These are phyloP conservation scores for Colletotrichum tropicale DNA, from an alignment of 2,329 filamentous ascomycete genomes.

Conservation along the genomic window DNA sequence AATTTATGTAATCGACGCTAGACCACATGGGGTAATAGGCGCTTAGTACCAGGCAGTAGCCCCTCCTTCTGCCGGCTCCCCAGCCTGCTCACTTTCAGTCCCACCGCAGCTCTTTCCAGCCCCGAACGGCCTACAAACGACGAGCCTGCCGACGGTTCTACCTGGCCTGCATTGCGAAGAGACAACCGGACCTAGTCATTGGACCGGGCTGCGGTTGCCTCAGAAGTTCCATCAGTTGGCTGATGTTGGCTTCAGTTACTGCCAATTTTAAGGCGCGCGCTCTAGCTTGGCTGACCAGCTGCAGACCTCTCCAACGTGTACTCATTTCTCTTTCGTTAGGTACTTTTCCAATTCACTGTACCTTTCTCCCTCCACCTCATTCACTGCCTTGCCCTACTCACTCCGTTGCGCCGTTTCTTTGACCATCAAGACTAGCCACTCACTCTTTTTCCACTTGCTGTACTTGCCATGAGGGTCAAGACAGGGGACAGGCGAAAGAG, in stretches of 20 bases:
- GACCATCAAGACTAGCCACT: neutral
- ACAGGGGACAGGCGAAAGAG: neutral
- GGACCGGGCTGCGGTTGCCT: neutral
- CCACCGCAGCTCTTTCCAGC: neutral
- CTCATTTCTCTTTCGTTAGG: neutral
- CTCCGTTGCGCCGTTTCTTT: neutral
- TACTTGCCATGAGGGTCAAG: neutral
- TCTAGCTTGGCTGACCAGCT: neutral
- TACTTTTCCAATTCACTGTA: neutral
- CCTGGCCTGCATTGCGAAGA: neutral
- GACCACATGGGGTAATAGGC: neutral
- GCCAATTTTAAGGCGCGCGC: neutral
- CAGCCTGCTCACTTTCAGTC: neutral
- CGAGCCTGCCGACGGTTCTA: neutral
- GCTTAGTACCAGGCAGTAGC: neutral
- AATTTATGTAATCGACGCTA: neutral
- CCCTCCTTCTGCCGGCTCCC: neutral
- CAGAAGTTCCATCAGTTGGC: neutral
- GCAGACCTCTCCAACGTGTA: neutral
- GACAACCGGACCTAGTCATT: neutral
- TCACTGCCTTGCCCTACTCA: neutral
- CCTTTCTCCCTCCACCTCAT: neutral
- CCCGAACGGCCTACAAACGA: neutral
- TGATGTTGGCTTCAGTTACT: neutral
- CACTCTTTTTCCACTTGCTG: neutral